Conservation (phyloP, 164 flowering plant species). For the Akebia trifoliata region DNA sequence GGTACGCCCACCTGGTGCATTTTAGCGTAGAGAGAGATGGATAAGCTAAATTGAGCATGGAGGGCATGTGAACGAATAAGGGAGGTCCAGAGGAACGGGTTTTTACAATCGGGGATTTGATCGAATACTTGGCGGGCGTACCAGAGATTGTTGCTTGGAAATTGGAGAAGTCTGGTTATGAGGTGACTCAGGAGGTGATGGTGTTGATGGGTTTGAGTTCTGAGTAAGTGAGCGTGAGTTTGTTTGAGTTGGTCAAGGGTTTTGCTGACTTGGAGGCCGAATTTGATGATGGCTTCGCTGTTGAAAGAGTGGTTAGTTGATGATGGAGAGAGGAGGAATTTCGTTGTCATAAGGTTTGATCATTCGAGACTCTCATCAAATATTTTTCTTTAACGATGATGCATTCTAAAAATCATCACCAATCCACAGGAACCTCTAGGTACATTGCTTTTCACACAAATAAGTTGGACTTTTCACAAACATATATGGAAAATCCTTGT, state of each 20-base stretch:
- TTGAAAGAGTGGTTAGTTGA: slow-evolving; percentile 4
- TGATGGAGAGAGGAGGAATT: slow-evolving; percentile 3
- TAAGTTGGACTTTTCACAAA: too few relatives aligned
- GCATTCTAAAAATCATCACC: too few relatives aligned
- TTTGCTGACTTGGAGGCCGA: slow-evolving; percentile 22
- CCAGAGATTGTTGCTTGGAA: slow-evolving; percentile 18
- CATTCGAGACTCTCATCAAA: not conserved
- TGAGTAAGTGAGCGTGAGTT: slow-evolving; percentile 27
- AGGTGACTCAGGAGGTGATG: slow-evolving; percentile 16
- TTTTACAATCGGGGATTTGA: slow-evolving; percentile 25
- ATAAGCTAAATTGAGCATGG: slow-evolving; percentile 20
- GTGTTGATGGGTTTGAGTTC: slow-evolving; percentile 14
- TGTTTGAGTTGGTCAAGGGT: slow-evolving; percentile 29
- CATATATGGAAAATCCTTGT: too few relatives aligned
- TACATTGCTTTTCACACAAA: too few relatives aligned
- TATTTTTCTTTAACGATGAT: too few relatives aligned
- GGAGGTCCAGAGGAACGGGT: slow-evolving; percentile 32
- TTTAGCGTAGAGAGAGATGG: slow-evolving; percentile 22
- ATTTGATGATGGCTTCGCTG: slow-evolving; percentile 13
- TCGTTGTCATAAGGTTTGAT: slow-evolving; percentile 13
- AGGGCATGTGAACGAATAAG: slow-evolving; percentile 23
- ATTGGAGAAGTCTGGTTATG: slow-evolving; percentile 15
- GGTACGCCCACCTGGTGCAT: slow-evolving; percentile 33
- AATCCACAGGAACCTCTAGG: too few relatives aligned
- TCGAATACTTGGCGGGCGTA: slow-evolving; percentile 37